A percentile compares a stretch with the other conserved stretches of the same genome.
Conservation (phyloP, 2,329 filamentous ascomycete genomes). For the Exophiala phaeomuriformis region DNA sequence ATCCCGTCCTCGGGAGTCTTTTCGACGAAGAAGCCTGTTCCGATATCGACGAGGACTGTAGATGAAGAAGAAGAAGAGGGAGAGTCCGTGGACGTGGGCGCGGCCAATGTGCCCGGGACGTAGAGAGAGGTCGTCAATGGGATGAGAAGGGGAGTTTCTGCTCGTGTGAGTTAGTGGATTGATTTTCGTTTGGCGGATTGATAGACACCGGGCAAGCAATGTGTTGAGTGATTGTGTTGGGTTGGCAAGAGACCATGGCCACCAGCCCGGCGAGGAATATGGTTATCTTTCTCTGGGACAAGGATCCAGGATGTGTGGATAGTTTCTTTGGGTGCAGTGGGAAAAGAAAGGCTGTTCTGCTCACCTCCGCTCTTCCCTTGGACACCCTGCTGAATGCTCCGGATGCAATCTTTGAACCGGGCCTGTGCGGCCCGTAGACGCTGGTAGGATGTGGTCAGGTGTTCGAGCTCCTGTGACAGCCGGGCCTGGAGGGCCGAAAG, state of each 20-base stretch:
- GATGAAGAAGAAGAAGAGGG: constrained; percentile 33
- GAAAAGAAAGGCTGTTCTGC: background rate
- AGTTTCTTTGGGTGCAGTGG: background rate
- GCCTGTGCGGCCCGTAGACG: constrained; percentile 83
- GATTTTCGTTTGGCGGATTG: background rate
- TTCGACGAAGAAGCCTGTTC: constrained; percentile 90
- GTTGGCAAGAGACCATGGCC: too few species aligned
- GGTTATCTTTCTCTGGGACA: too few species aligned
- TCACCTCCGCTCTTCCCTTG: constrained; percentile 23
- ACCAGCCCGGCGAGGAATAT: too few species aligned
- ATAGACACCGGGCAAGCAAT: background rate
- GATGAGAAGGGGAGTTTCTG: constrained; percentile 60
- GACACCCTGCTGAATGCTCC: constrained; percentile 60
- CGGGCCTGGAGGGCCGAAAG: constrained; percentile 90
- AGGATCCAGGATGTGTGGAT: too few species aligned
- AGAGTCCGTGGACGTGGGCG: constrained; percentile 41
- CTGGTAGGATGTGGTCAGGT: constrained; percentile 81
- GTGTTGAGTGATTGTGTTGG: too few species aligned
- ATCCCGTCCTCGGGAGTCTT: constrained; percentile 61
- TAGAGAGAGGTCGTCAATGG: constrained; percentile 92
- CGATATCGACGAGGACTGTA: constrained; percentile 81
- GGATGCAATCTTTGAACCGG: constrained; percentile 86
- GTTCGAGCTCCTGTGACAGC: constrained; percentile 90
- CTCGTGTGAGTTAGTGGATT: background rate
- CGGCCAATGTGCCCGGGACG: constrained; percentile 72